Base-by-base conservation (phyloP, 2,329 filamentous ascomycete genomes). In the Ophiostoma quercus region DNA sequence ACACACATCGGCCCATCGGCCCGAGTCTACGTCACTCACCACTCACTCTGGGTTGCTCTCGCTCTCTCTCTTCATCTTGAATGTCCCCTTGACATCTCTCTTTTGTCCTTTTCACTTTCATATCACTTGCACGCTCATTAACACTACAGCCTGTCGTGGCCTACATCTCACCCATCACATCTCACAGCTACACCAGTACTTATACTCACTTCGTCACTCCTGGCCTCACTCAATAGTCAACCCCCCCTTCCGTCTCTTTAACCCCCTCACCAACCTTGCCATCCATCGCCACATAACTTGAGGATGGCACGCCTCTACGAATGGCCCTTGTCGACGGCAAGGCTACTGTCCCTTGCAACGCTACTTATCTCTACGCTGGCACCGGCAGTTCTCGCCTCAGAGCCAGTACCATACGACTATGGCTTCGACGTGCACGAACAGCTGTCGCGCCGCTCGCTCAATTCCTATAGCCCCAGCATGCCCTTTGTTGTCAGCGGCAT, bases 321-420 rank as follows among this genome's bases (percentile, higher is more conserved):
- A 7, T 39, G 62, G 62, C 62, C 62, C 34, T 34, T 37, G 19
- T 65, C 62, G 34, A 41, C 62, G 34, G 62, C 62, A 34, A 25
- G 62, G 2, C 32, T 65, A 22, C 2, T 65, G 19, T 41, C n/a
- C 12, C 5, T 39, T 41, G 62, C 11, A 7, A 11, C 34, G 6
- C 6, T 65, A 19, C 19, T 65, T 11, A 6, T 14, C 11, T 8
- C 9, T 25, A 14, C 67, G 60, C 3, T 41, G 16, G 68, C 71
- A 14, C 41, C 16, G 19, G 19, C 32, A 22, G 29, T 12, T 51
- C 41, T 11, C 4, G 65, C 65, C 11, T 22, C 37, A 41, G 75
- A 75, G 39, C 74, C 75, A n/a, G 63, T n/a, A 41, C 65, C 43
- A 6, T 87, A 87, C 73, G 76, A 86, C 73, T 87, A 85, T 74